Evolutionary conservation across 2,329 filamentous ascomycete species (phyloP).

Genomic region (Penicillium sp.): DNA sequence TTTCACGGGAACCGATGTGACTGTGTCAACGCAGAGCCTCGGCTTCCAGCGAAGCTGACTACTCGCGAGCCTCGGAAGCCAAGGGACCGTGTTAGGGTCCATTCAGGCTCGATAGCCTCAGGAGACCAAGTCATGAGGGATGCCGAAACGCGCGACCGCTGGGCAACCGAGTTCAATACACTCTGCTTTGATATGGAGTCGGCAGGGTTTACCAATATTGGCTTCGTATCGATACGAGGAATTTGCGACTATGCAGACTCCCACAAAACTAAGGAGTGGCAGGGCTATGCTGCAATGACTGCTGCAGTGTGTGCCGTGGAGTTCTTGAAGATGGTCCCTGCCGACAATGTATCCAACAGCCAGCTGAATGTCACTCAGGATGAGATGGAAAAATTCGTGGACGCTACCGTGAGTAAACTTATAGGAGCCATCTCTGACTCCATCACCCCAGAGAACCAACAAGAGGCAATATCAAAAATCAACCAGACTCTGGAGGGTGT

Average conservation of each 20-base stretch:
- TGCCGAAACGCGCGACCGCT: slow-evolving; percentile 11
- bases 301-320: slow-evolving; percentile 18
- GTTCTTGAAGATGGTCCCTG: slow-evolving; percentile 7
- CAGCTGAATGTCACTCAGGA: not conserved
- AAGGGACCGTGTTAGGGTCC: slow-evolving; percentile 1
- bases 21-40: not conserved
- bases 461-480: not conserved
- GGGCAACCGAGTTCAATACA: slow-evolving; percentile 7
- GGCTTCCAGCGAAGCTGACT: not conserved
- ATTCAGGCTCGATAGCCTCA: slow-evolving; percentile 20
- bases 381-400: not conserved
- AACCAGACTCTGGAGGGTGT: not conserved
- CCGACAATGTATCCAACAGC: not conserved
- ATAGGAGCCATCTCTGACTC: not conserved
- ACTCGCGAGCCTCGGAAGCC: not conserved
- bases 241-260: slow-evolving; percentile 16
- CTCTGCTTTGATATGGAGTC: slow-evolving; percentile 10
- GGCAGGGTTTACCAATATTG: slow-evolving; percentile 3
- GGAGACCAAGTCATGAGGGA: slow-evolving; percentile 18
- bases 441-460: not conserved
- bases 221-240: slow-evolving; percentile 14
- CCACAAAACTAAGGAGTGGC: slow-evolving; percentile 16
- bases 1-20: not conserved
- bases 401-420: not conserved
- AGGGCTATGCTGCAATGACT: slow-evolving; percentile 16